phyloP scores from a whole-genome alignment of 1,139 yeast genomes.

The Taphrina flavorubra region DNA sequence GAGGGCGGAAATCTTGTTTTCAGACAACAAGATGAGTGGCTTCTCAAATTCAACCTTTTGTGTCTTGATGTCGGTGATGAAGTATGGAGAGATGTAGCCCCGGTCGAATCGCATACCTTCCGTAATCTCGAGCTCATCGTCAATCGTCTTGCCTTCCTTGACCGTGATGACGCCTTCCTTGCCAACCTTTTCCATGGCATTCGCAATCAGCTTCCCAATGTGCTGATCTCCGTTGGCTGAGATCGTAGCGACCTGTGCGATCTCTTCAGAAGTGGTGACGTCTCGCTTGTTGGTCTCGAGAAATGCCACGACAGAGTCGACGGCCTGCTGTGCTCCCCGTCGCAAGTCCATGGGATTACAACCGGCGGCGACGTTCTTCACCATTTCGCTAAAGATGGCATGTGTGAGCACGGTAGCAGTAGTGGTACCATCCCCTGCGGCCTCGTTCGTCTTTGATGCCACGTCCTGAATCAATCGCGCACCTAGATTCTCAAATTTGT shows the following conservation, averaged over 20 bases:
- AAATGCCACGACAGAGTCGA: constrained; percentile 90
- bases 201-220: constrained; percentile 90
- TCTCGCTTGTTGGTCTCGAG: constrained; percentile 92
- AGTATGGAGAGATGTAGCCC: constrained; percentile 97
- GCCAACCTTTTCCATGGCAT: constrained; percentile 99
- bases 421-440: constrained; percentile 99
- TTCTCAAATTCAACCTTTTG: constrained; percentile 98
- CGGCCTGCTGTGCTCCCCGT: constrained; percentile 99
- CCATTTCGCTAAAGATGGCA: constrained; percentile 95
- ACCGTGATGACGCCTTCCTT: constrained; percentile 99
- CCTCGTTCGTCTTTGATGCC: constrained; percentile 96
- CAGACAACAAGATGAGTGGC: constrained; percentile 86
- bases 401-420: constrained; percentile 97
- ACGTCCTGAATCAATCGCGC: constrained; percentile 97
- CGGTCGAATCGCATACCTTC: constrained; percentile 99
- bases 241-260: constrained; percentile 98
- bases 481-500: constrained; percentile 95
- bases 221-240: constrained; percentile 97
- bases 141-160: constrained; percentile 95
- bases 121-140: constrained; percentile 95
- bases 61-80: constrained; percentile 93
- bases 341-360: constrained; percentile 99
- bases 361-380: constrained; percentile 98
- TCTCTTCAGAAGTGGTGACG: constrained; percentile 94
- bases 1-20: constrained; percentile 91